These are phyloP conservation scores for Dryas alaskensis DNA, from an alignment of 306 rosid species.

Conservation along the genomic window DNA sequence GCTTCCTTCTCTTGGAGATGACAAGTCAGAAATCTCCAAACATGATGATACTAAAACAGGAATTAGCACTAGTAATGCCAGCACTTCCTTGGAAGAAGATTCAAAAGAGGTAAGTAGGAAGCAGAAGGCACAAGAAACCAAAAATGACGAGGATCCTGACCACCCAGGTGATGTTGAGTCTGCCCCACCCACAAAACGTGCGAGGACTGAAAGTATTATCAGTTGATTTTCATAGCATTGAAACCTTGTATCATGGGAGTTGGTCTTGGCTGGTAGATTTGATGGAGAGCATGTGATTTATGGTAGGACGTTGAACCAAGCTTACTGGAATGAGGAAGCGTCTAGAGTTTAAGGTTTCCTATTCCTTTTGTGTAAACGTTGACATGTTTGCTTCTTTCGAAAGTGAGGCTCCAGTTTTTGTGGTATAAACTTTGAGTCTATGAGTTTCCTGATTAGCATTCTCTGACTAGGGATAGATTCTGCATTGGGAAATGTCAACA, in stretches of 20 bases:
- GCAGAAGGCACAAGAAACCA: constrained; percentile 36
- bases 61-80: constrained; percentile 14
- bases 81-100: constrained; percentile 27
- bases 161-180: constrained; percentile 22
- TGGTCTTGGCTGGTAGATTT: constrained; percentile 13
- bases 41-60: constrained; percentile 22
- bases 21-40: constrained; percentile 30
- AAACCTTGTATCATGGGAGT: neutral
- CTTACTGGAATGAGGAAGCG: neutral
- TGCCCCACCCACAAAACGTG: constrained; percentile 54
- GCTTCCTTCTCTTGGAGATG: constrained; percentile 20
- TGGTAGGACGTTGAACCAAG: constrained; percentile 1
- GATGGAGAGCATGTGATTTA: neutral
- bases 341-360: neutral
- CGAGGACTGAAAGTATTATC: constrained; percentile 33
- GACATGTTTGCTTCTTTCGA: constrained; percentile 22
- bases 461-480: constrained; percentile 22
- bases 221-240: neutral
- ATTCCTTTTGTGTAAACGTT: constrained; percentile 22
- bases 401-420: constrained; percentile 4
- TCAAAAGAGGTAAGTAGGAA: constrained; percentile 37
- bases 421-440: neutral
- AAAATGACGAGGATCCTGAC: constrained; percentile 26
- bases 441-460: constrained; percentile 12
- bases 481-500: neutral